Percentiles rank a stretch among this genome's conserved stretches.
Evolutionary conservation across 805 yeast genomes (phyloP).

Genomic region (Lipomyces yamanashiensis): DNA sequence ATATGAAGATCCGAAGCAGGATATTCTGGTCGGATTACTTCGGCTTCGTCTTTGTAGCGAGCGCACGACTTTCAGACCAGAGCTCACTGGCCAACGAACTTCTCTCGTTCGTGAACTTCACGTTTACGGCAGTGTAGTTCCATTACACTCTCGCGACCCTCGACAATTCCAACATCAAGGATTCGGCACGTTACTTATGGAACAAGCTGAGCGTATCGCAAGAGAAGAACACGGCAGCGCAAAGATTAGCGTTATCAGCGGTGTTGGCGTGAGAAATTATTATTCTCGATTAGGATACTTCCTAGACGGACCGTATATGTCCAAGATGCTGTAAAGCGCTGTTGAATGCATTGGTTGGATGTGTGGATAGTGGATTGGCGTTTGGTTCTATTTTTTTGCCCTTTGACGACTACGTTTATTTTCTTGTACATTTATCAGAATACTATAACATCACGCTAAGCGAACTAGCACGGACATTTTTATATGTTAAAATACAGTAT

Average conservation of each 20-base stretch:
- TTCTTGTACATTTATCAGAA: too few species aligned
- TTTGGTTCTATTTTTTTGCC: neutral
- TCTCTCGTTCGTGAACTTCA: conserved; percentile 96
- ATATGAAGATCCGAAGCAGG: conserved; percentile 96
- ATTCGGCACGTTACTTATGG: conserved; percentile 95
- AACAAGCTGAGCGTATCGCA: conserved; percentile 96
- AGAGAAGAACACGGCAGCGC: conserved; percentile 91
- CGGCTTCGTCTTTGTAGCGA: conserved; percentile 87
- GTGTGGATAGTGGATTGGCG: neutral
- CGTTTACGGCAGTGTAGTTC: conserved; percentile 97
- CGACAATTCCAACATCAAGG: conserved; percentile 99
- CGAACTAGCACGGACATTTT: too few species aligned
- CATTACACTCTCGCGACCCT: conserved; percentile 94
- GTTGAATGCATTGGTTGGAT: neutral
- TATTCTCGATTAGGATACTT: conserved; percentile 89
- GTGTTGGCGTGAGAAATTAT: conserved; percentile 97
- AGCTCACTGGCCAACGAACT: conserved; percentile 79
- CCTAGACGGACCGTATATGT: conserved; percentile 97
- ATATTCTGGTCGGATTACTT: conserved; percentile 87
- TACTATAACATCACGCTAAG: too few species aligned
- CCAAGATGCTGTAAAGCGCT: conserved; percentile 55
- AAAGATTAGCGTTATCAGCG: conserved; percentile 92
- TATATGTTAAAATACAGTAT: too few species aligned
- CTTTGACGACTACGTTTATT: too few species aligned
- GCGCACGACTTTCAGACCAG: conserved; percentile 88